Conservation (phyloP, 768 basidiomycete genomes). For the Mycena indigotica region DNA sequence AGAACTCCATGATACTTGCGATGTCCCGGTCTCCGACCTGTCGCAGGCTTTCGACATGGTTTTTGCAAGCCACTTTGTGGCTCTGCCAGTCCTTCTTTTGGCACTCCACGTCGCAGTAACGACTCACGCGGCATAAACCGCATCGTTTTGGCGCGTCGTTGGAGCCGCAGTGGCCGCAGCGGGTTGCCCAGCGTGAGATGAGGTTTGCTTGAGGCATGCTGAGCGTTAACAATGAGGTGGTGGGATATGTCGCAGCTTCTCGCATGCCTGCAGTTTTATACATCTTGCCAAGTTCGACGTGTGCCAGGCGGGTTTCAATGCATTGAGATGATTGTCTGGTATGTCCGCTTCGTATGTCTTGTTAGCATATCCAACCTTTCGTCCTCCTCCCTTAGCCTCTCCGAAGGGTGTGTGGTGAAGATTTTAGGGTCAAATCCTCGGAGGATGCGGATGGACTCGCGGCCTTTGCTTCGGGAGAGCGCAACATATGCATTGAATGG, state of each 20-base stretch:
- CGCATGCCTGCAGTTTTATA: too few species aligned
- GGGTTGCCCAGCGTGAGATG: neutral
- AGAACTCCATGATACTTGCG: neutral
- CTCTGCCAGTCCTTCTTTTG: neutral
- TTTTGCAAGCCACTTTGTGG: neutral
- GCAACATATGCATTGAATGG: neutral
- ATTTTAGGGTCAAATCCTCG: neutral
- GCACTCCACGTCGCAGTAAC: neutral
- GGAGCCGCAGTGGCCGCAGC: neutral
- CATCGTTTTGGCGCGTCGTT: neutral
- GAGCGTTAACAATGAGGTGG: too few species aligned
- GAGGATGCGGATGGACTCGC: neutral
- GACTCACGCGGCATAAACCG: neutral
- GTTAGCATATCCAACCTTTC: too few species aligned
- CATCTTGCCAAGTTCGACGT: too few species aligned
- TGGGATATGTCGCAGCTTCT: too few species aligned
- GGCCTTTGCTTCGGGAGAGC: neutral
- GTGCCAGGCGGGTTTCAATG: too few species aligned
- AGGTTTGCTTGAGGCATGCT: neutral
- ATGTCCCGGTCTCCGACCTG: neutral
- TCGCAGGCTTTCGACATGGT: neutral
- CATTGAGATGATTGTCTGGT: too few species aligned
- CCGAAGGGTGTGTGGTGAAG: neutral
- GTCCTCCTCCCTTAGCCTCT: neutral
- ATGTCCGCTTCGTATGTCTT: too few species aligned